Conservation (phyloP, 306 rosid species). For the Begonia loranthoides region DNA sequence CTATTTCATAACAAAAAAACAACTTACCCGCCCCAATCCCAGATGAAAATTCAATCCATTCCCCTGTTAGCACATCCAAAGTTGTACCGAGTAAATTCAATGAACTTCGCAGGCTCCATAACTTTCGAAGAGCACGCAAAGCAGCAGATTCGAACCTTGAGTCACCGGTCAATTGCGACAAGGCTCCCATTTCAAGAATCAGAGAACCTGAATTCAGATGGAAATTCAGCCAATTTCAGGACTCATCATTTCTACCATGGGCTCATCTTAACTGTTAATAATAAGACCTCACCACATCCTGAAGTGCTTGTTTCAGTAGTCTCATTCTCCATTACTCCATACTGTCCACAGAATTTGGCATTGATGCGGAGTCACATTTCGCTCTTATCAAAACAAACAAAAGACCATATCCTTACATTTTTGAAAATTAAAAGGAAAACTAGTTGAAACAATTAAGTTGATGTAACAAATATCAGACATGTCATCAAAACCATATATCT, state of each 20-base stretch:
- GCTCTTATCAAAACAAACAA: conserved; percentile 49
- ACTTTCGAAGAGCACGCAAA: conserved; percentile 72
- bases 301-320: conserved; percentile 99
- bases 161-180: conserved; percentile 83
- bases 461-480: not conserved
- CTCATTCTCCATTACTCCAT: conserved; percentile 95
- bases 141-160: conserved; percentile 74
- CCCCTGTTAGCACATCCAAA: conserved; percentile 69
- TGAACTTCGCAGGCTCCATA: conserved; percentile 92
- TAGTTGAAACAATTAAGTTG: conserved; percentile 10
- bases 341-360: conserved; percentile 89
- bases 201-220: conserved; percentile 56
- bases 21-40: conserved; percentile 95
- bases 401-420: conserved; percentile 27
- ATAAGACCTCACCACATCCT: conserved; percentile 92
- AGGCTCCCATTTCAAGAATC: conserved; percentile 98
- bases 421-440: conserved; percentile 13
- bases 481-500: too few species aligned
- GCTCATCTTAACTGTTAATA: conserved; percentile 28
- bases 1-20: not conserved
- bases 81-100: conserved; percentile 89
- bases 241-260: conserved; percentile 8
- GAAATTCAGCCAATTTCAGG: conserved; percentile 21
- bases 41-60: conserved; percentile 82
- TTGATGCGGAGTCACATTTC: conserved; percentile 65